Evolutionary conservation across 2,329 filamentous ascomycete genomes (phyloP).

Genomic region (Sporothrix variecibatus): DNA sequence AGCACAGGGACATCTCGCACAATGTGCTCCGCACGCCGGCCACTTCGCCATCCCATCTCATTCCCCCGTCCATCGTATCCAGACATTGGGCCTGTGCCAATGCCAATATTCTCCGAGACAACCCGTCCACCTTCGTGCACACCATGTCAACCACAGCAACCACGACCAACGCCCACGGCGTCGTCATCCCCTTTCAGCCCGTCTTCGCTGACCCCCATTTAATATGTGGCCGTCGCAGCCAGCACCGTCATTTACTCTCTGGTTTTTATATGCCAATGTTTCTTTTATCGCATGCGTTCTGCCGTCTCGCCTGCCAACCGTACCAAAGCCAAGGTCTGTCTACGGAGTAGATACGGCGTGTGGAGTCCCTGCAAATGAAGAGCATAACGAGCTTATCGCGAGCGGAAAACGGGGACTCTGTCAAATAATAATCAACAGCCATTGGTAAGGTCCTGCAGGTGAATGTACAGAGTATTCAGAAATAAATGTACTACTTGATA

Average conservation of each 20-base stretch:
- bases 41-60: background rate
- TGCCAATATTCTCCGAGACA: conserved; percentile 3
- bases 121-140: background rate
- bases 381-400: background rate
- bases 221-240: background rate
- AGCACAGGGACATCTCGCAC: background rate
- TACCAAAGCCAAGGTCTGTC: background rate
- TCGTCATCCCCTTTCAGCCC: background rate
- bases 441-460: background rate
- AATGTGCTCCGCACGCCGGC: background rate
- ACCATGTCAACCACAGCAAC: background rate
- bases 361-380: background rate
- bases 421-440: background rate
- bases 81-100: background rate
- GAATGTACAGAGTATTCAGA: background rate
- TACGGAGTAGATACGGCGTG: background rate
- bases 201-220: background rate
- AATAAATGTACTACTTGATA: background rate
- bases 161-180: background rate
- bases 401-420: background rate
- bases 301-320: background rate
- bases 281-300: background rate
- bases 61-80: background rate
- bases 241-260: background rate
- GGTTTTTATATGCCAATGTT: background rate